A percentile compares a stretch with the other conserved stretches of the same genome.
These are phyloP conservation scores for Populus hybrid DNA, from an alignment of 441 rosid species.

Conservation along the genomic window DNA sequence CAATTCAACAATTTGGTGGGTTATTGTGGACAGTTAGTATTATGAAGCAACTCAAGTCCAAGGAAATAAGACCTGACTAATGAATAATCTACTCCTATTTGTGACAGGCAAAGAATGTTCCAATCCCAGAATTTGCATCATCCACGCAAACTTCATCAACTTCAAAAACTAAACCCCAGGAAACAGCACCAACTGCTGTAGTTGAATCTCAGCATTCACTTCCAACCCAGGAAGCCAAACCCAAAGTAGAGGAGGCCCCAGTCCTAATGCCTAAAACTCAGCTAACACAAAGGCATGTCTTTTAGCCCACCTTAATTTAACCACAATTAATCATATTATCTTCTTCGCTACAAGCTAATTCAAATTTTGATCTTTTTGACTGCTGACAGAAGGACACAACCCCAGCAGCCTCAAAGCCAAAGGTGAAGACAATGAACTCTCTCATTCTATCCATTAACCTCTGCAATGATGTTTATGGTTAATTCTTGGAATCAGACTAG, in stretches of 20 bases:
- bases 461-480: neutral
- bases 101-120: constrained; percentile 52
- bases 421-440: neutral
- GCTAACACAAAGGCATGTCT: constrained; percentile 16
- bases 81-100: constrained; percentile 7
- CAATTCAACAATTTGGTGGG: constrained; percentile 72
- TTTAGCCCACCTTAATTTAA: neutral
- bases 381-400: neutral
- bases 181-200: neutral
- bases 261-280: neutral
- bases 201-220: constrained; percentile 11
- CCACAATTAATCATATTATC: neutral
- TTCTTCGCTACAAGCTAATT: neutral
- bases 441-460: neutral
- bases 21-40: neutral
- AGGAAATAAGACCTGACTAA: neutral
- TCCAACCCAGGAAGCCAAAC: constrained; percentile 9
- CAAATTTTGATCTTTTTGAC: neutral
- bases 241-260: neutral
- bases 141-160: constrained; percentile 12
- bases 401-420: neutral
- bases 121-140: constrained; percentile 38
- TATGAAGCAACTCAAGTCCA: constrained; percentile 1
- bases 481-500: neutral
- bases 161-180: constrained; percentile 12